Conservation (phyloP, 495 filamentous ascomycete genomes). For the Trichoderma gamsii region DNA sequence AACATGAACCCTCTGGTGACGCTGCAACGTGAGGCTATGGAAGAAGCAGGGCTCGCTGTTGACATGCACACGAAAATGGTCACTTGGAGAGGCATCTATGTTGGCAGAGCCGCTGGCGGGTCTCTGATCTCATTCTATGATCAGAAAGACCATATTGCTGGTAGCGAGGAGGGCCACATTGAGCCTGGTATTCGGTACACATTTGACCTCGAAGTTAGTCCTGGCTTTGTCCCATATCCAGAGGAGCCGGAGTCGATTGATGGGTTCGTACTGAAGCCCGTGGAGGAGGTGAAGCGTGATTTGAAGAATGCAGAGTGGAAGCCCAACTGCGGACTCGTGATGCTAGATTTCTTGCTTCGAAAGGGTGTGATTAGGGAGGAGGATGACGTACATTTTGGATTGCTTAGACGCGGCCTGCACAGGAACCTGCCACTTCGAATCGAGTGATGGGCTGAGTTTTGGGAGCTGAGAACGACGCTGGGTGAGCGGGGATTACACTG, state of each 20-base stretch:
- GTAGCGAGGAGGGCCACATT: slow-evolving; percentile 12
- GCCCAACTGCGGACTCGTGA: slow-evolving; percentile 12
- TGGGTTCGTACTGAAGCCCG: neutral
- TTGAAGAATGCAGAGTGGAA: slow-evolving; percentile 9
- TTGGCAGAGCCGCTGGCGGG: neutral
- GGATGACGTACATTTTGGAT: neutral
- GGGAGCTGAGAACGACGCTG: neutral
- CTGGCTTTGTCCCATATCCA: neutral
- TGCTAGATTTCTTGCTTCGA: slow-evolving; percentile 14
- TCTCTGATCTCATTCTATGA: slow-evolving; percentile 1
- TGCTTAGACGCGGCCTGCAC: neutral
- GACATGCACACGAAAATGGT: neutral
- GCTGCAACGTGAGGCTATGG: slow-evolving; percentile 5
- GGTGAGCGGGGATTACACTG: too few relatives aligned
- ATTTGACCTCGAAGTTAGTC: slow-evolving; percentile 8
- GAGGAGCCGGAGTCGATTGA: slow-evolving; percentile 3
- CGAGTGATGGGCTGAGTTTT: neutral
- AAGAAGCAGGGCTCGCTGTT: neutral
- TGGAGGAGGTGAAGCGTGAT: neutral
- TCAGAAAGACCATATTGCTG: slow-evolving; percentile 10
- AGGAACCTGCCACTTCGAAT: neutral
- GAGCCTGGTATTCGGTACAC: slow-evolving; percentile 11
- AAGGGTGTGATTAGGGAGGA: neutral
- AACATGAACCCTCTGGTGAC: neutral
- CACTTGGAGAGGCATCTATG: neutral